Conservation (phyloP, 2,329 filamentous ascomycete genomes). For the Beauveria caledonica region DNA sequence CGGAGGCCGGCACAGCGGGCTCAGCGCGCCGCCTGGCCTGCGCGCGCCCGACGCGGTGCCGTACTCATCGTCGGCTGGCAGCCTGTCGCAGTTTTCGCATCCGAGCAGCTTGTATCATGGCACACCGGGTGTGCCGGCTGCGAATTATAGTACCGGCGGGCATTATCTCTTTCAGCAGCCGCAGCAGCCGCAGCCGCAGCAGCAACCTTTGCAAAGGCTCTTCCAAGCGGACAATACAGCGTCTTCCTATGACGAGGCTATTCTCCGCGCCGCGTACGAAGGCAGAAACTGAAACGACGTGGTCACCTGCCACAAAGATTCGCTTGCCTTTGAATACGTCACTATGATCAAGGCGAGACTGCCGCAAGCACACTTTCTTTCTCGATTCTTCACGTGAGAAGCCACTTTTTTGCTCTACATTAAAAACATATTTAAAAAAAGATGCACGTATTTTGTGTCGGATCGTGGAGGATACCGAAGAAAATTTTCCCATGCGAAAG, state of each 20-base stretch:
- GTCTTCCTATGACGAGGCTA: conserved; percentile 27
- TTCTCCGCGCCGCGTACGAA: conserved; percentile 26
- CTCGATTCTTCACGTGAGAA: background rate
- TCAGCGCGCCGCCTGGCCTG: conserved; percentile 15
- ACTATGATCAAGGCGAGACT: background rate
- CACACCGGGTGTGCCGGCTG: conserved; percentile 26
- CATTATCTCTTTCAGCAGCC: background rate
- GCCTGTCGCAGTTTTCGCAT: conserved; percentile 35
- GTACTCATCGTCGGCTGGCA: conserved; percentile 18
- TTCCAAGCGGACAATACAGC: conserved; percentile 27
- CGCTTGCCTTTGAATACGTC: background rate
- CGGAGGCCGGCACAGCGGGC: conserved; percentile 15
- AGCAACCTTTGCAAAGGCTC: conserved; percentile 16
- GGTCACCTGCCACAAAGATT: no score
- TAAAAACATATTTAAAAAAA: conserved; percentile 1
- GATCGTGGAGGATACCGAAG: conserved; percentile 36
- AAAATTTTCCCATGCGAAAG: conserved; percentile 1
- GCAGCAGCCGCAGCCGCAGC: conserved; percentile 1
- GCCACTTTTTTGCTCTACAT: conserved; percentile 4
- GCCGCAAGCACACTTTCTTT: background rate
- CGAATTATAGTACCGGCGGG: background rate
- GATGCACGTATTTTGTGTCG: conserved; percentile 17
- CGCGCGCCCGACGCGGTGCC: conserved; percentile 14
- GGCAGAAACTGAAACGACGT: conserved; percentile 17
- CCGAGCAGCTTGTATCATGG: conserved; percentile 43